Evolutionary conservation across 2,329 filamentous ascomycete species (phyloP).

Genomic region (Epichloe baconii): DNA sequence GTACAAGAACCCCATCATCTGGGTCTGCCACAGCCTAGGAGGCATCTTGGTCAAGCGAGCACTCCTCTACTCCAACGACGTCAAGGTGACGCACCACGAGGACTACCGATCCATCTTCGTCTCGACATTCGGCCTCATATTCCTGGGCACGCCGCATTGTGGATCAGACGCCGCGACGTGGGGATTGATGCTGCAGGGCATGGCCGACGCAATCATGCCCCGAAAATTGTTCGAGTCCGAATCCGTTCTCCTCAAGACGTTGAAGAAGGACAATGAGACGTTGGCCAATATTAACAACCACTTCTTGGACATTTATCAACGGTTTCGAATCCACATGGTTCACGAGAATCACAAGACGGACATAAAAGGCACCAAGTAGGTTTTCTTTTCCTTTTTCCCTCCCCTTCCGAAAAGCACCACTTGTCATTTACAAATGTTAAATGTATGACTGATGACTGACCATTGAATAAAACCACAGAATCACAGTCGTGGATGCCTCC

Average conservation of each 20-base stretch:
- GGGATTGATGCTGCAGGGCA: slow-evolving; percentile 53
- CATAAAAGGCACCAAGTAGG: slow-evolving; percentile 45
- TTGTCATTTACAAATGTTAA: too few species aligned
- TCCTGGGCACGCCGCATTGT: slow-evolving; percentile 64
- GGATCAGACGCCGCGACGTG: slow-evolving; percentile 57
- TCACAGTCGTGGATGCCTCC: slow-evolving; percentile 54
- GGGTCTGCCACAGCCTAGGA: slow-evolving; percentile 61
- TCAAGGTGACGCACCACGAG: slow-evolving; percentile 45
- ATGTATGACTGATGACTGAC: too few species aligned
- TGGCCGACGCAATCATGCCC: slow-evolving; percentile 52
- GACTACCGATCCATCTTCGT: slow-evolving; percentile 56
- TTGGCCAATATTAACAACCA: slow-evolving; percentile 61
- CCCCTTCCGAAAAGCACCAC: too few species aligned
- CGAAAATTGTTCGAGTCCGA: slow-evolving; percentile 55
- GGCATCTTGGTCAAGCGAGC: slow-evolving; percentile 61
- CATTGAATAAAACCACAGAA: slow-evolving; percentile 13
- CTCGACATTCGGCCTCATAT: slow-evolving; percentile 64
- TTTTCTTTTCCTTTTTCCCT: not conserved
- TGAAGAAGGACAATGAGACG: slow-evolving; percentile 63
- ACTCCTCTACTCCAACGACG: slow-evolving; percentile 51
- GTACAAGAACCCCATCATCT: slow-evolving; percentile 55
- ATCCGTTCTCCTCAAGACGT: slow-evolving; percentile 51
- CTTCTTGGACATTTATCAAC: slow-evolving; percentile 57
- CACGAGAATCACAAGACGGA: slow-evolving; percentile 64
- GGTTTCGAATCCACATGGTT: slow-evolving; percentile 63